These are phyloP conservation scores for Parietaria judaica DNA, from an alignment of 306 rosid species.

Conservation along the genomic window DNA sequence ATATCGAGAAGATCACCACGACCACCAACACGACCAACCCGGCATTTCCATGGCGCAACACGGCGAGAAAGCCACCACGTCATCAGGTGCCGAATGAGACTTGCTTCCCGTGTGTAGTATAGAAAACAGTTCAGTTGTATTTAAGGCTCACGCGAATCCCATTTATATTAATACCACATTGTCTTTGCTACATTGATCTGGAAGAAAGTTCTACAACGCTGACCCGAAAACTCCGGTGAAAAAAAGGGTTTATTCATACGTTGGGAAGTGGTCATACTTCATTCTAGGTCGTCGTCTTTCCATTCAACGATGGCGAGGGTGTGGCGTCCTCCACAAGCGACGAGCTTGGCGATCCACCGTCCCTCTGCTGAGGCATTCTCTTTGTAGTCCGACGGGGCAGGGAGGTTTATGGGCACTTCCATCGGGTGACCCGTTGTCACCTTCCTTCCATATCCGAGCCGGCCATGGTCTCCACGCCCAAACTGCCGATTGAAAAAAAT, in stretches of 20 bases:
- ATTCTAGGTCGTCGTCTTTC: constrained; percentile 38
- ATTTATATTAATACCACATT: background rate
- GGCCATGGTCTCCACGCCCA: constrained; percentile 96
- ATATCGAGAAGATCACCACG: background rate
- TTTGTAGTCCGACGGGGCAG: constrained; percentile 31
- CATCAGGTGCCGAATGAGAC: background rate
- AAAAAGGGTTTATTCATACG: background rate
- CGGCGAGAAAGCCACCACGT: background rate
- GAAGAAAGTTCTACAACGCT: background rate
- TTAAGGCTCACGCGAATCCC: constrained; percentile 1
- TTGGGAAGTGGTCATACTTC: background rate
- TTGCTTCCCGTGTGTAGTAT: too few relatives aligned
- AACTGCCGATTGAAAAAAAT: constrained; percentile 41
- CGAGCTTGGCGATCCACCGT: constrained; percentile 71
- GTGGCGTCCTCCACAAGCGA: constrained; percentile 96
- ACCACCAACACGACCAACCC: background rate
- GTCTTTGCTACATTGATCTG: background rate
- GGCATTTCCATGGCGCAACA: background rate
- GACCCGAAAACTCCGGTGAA: background rate
- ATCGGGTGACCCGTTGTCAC: constrained; percentile 90
- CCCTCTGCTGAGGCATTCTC: constrained; percentile 29
- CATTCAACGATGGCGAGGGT: constrained; percentile 77
- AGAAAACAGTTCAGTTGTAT: too few relatives aligned
- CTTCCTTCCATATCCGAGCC: constrained; percentile 96
- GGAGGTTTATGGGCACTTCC: constrained; percentile 72